Base-by-base conservation (phyloP, 257 asterid genomes). In the Fraxinus pennsylvanica region DNA sequence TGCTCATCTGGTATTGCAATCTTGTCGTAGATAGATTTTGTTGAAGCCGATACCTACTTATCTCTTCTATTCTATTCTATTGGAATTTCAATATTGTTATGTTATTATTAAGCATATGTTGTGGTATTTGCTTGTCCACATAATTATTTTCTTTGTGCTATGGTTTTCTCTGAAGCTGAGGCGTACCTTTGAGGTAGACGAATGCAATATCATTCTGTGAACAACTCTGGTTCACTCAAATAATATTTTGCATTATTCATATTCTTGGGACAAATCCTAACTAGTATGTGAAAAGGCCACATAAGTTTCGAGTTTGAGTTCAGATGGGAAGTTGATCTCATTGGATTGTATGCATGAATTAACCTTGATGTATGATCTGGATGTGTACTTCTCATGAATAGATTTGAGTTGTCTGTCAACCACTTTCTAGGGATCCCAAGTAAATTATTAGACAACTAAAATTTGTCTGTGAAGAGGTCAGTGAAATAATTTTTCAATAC, bases 1-100 rank as follows among this genome's bases (percentile, higher is more conserved):
- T 81, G 83, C 87, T 80, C 91, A 92, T 81, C 82, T 94, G 97
- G 97, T 94, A 90, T 81, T 61, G 67, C 70, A 80, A 85, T 76
- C 67, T 85, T 39, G 8, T 0, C 32, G 67, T 79, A 76, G n/a
- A n/a, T 72, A 73, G 14, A 5, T 38, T 73, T 30, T 47, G 17
- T 21, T 61, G 15, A 33, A 57, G 54, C 71, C n/a, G 22, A 74
- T 41, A 8, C 33, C 21, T 4, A 52, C 22, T 52, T 54, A 3
- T 2, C 25, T n/a, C 22, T 19, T n/a, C 22, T 17, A 6, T 54
- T 19, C 9, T 54, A 5, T 54, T 50, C 25, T 29, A 52, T 52
- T 14, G 10, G 15, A 65, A 67, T 81, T 75, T 84, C 12, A 29
- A 71, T 68, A 39, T 35, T 72, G 71, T 73, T 43, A 0, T 75